phyloP scores from a whole-genome alignment of 2,329 filamentous ascomycete species.

The Colletotrichum lupini region DNA sequence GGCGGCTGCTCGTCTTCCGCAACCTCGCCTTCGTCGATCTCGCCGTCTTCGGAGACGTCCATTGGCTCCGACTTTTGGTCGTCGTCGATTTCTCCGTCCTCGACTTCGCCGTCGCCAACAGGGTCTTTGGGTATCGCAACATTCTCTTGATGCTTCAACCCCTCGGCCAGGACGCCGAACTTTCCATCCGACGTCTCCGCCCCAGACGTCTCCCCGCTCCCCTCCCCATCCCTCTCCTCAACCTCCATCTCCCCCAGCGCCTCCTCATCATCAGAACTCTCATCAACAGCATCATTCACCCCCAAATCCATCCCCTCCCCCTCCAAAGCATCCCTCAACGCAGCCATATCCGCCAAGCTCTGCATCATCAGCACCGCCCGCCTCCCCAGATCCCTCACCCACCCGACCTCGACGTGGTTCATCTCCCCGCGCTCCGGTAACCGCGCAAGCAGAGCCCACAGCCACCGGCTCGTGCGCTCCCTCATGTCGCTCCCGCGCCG shows the following conservation, averaged over 20 bases:
- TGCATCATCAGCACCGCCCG: constrained; percentile 73
- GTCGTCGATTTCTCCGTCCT: constrained; percentile 33
- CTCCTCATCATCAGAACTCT: constrained; percentile 52
- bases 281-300: constrained; percentile 58
- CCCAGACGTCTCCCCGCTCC: constrained; percentile 8
- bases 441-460: constrained; percentile 84
- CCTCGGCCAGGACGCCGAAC: constrained; percentile 14
- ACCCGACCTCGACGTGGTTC: constrained; percentile 78
- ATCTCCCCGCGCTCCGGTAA: constrained; percentile 81
- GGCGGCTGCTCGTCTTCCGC: constrained; percentile 41
- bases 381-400: constrained; percentile 83
- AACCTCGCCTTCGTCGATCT: constrained; percentile 47
- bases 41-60: constrained; percentile 55
- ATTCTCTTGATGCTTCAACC: constrained; percentile 31
- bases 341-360: constrained; percentile 64
- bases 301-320: constrained; percentile 52
- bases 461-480: constrained; percentile 80
- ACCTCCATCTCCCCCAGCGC: constrained; percentile 47
- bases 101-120: constrained; percentile 35
- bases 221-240: constrained; percentile 43
- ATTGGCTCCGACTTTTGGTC: constrained; percentile 49
- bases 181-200: background rate
- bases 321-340: constrained; percentile 55
- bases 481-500: constrained; percentile 68
- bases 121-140: constrained; percentile 36